Evolutionary conservation across 208 protist genomes (phyloP).

Genomic region (Crithidia acanthocephali): DNA sequence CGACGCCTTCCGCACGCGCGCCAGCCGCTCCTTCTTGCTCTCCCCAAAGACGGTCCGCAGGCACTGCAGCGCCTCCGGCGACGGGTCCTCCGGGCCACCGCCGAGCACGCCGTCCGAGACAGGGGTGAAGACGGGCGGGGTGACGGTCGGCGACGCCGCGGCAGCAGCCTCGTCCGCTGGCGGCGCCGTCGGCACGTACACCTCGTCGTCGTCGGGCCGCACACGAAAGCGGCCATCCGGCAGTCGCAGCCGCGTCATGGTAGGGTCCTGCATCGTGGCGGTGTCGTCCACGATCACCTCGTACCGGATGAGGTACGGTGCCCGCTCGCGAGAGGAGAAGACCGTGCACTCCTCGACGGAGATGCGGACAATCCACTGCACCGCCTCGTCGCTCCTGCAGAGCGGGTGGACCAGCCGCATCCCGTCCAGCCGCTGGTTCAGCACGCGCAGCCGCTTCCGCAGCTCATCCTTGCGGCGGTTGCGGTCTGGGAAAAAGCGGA

Average conservation of each 20-base stretch:
- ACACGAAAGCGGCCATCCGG: slow-evolving; percentile 70
- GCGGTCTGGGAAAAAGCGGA: slow-evolving; percentile 72
- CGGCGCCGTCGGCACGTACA: slow-evolving; percentile 37
- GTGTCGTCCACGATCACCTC: slow-evolving; percentile 91
- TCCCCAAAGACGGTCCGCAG: slow-evolving; percentile 75
- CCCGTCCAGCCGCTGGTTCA: slow-evolving; percentile 63
- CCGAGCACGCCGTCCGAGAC: background rate
- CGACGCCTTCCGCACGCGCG: slow-evolving; percentile 64
- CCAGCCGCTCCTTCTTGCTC: slow-evolving; percentile 44
- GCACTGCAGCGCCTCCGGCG: slow-evolving; percentile 28
- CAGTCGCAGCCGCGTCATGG: slow-evolving; percentile 59
- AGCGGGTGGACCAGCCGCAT: slow-evolving; percentile 81
- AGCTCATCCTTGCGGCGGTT: slow-evolving; percentile 77
- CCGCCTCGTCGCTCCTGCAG: slow-evolving; percentile 57
- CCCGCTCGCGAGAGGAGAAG: slow-evolving; percentile 87
- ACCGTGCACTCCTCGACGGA: slow-evolving; percentile 89
- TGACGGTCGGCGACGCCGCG: slow-evolving; percentile 4
- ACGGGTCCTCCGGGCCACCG: slow-evolving; percentile 26
- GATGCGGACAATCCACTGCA: slow-evolving; percentile 88
- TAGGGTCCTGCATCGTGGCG: slow-evolving; percentile 79
- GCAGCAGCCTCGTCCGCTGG: background rate
- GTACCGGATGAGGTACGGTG: slow-evolving; percentile 82
- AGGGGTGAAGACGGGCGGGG: background rate
- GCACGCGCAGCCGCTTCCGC: slow-evolving; percentile 48
- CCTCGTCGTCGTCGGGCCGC: slow-evolving; percentile 46